Conservation (phyloP, 2,329 filamentous ascomycete species). For the Fusarium annulatum region DNA sequence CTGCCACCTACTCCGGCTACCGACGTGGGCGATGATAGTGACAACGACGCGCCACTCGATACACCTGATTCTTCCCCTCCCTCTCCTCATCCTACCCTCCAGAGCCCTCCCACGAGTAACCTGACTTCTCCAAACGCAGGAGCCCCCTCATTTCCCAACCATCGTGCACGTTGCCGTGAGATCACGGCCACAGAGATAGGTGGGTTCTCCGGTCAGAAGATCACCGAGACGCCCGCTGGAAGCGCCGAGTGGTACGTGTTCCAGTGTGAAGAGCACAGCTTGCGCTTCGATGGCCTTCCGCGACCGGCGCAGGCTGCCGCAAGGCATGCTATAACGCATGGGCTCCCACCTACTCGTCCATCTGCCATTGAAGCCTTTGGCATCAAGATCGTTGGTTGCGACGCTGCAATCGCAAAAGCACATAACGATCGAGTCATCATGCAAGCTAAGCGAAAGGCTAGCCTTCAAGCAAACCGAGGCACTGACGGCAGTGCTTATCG, state of each 20-base stretch:
- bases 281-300: not conserved
- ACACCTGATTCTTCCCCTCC: rapidly evolving
- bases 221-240: not conserved
- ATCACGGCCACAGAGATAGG: not conserved
- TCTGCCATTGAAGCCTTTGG: not conserved
- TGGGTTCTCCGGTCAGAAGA: not conserved
- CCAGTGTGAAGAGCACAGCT: not conserved
- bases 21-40: not conserved
- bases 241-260: not conserved
- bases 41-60: not conserved
- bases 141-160: not conserved
- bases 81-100: rapidly evolving
- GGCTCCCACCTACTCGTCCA: rapidly evolving
- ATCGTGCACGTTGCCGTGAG: not conserved
- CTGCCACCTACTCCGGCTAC: not conserved
- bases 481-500: rapidly evolving
- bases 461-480: rapidly evolving
- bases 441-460: rapidly evolving
- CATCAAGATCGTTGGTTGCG: not conserved
- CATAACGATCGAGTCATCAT: not conserved
- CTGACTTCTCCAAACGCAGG: rapidly evolving
- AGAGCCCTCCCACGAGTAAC: not conserved
- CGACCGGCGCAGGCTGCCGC: not conserved
- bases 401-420: not conserved
- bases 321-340: not conserved